These are phyloP conservation scores for Dryas octopetala DNA, from an alignment of 306 rosid species.

Conservation along the genomic window DNA sequence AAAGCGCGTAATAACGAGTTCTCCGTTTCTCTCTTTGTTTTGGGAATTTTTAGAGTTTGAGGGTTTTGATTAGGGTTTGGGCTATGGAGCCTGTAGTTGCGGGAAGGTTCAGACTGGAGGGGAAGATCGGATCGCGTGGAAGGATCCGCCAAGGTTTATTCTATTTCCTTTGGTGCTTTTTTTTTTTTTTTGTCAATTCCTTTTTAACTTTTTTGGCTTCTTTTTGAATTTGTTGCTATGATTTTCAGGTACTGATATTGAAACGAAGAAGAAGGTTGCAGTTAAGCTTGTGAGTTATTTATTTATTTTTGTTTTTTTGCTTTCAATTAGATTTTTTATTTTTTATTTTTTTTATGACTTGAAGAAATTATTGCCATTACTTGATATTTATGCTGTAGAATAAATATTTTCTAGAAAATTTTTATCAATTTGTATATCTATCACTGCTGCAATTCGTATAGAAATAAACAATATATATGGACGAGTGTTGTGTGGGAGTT, in stretches of 20 bases:
- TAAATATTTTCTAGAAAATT: background rate
- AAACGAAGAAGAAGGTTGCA: conserved; percentile 95
- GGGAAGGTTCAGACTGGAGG: conserved; percentile 89
- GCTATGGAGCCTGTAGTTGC: conserved; percentile 91
- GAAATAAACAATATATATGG: too few species aligned
- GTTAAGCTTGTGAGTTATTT: conserved; percentile 83
- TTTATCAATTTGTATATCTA: background rate
- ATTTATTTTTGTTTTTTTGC: conserved; percentile 10
- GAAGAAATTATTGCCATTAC: conserved; percentile 6
- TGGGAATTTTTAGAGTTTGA: too few species aligned
- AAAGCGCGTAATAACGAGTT: too few species aligned
- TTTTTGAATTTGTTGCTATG: background rate
- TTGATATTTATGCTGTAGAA: background rate
- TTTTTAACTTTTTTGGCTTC: background rate
- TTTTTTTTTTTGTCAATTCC: background rate
- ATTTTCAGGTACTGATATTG: conserved; percentile 78
- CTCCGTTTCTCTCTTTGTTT: too few species aligned
- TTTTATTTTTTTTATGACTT: background rate
- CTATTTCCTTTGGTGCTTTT: conserved; percentile 1
- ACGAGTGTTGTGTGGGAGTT: background rate
- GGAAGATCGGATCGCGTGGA: conserved; percentile 97
- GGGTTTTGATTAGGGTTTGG: background rate
- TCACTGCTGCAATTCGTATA: too few species aligned
- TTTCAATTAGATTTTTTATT: background rate
- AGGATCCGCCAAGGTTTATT: conserved; percentile 79